phyloP scores from a whole-genome alignment of 164 flowering plant genomes.

The Platanus orientalis region DNA sequence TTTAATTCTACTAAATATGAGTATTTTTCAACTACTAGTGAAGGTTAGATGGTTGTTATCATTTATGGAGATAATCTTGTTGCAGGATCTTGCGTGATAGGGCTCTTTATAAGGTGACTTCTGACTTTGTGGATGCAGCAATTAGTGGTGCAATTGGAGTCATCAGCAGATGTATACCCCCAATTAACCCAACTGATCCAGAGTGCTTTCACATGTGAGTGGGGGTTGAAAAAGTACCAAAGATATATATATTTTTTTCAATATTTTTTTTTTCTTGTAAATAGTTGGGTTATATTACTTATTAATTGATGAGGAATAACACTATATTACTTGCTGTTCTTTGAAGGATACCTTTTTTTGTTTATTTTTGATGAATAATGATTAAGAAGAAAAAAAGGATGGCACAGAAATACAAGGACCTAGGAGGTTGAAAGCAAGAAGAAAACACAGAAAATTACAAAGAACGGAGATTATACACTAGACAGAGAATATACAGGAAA shows the following conservation, averaged over 20 bases:
- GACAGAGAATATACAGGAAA: no score
- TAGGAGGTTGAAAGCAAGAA: no score
- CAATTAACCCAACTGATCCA: slow-evolving; percentile 99
- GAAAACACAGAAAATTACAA: no score
- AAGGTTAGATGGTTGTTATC: not conserved
- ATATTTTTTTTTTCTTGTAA: not conserved
- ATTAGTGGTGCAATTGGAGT: slow-evolving; percentile 94
- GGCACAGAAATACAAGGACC: no score
- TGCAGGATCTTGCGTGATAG: slow-evolving; percentile 91
- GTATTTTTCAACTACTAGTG: not conserved
- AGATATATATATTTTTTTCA: not conserved
- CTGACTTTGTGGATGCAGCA: slow-evolving; percentile 98
- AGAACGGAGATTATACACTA: no score
- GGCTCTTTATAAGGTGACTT: slow-evolving; percentile 95
- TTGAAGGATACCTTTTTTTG: no score
- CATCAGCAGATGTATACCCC: slow-evolving; percentile 95
- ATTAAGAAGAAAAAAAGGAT: no score
- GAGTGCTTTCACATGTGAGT: slow-evolving; percentile 99
- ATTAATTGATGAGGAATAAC: no score
- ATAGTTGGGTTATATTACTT: not conserved
- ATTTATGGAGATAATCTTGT: slow-evolving; percentile 11
- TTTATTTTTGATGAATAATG: no score
- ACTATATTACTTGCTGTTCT: no score
- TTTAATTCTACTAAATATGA: not conserved
- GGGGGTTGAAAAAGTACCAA: not conserved